A percentile compares a stretch with the other conserved stretches of the same genome.
These are phyloP conservation scores for Candida sojae DNA, from an alignment of 1,139 yeast species.

Conservation along the genomic window DNA sequence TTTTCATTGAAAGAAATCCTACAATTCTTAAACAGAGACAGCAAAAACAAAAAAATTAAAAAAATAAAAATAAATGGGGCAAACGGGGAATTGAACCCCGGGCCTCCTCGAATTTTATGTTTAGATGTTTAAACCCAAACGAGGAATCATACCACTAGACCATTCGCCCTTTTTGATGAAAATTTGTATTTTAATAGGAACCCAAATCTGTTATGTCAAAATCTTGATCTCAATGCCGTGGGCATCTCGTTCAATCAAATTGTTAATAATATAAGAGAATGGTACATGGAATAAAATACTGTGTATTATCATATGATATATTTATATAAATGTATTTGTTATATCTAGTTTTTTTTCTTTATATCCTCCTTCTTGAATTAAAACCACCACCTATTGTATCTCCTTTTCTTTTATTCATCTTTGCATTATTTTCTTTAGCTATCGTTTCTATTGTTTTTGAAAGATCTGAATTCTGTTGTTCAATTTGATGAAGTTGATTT, in stretches of 20 bases:
- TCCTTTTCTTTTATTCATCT: slow-evolving; percentile 21
- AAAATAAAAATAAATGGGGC: background rate
- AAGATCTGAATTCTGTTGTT: slow-evolving; percentile 31
- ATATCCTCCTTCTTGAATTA: background rate
- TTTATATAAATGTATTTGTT: background rate
- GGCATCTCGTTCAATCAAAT: too few species aligned
- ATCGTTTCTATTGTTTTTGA: slow-evolving; percentile 24
- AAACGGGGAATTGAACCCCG: slow-evolving; percentile 1
- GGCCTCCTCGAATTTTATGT: slow-evolving; percentile 1
- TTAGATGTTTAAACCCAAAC: background rate
- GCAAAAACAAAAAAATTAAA: background rate
- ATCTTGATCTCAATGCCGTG: too few species aligned
- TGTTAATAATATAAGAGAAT: too few species aligned
- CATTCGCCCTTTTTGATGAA: background rate
- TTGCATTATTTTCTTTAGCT: slow-evolving; percentile 21
- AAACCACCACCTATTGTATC: slow-evolving; percentile 22
- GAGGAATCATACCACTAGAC: slow-evolving; percentile 1
- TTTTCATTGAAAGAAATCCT: too few species aligned
- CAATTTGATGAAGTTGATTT: slow-evolving; percentile 26
- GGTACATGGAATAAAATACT: too few species aligned
- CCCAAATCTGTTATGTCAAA: background rate
- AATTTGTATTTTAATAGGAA: background rate
- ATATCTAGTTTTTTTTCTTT: background rate
- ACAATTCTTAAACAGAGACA: background rate
- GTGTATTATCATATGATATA: too few species aligned